A percentile compares a stretch with the other conserved stretches of the same genome.
These are phyloP conservation scores for Nitzschia inconspicua DNA, from an alignment of 108 stramenopile genomes.

Conservation along the genomic window DNA sequence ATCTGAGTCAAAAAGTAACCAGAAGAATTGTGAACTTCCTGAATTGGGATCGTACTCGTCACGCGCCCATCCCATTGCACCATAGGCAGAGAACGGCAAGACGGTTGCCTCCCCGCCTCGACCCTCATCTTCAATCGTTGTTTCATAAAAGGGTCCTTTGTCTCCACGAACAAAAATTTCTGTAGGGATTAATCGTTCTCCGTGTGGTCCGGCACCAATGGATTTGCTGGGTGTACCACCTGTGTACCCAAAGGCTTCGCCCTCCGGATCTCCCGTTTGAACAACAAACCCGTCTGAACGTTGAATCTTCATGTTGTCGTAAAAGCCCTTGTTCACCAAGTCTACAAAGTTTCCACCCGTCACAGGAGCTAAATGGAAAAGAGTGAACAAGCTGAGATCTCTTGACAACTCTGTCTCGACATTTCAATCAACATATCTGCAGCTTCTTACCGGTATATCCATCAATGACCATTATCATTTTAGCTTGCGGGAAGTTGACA, in stretches of 20 bases:
- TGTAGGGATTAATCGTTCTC: slow-evolving; percentile 88
- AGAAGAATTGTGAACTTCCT: slow-evolving; percentile 95
- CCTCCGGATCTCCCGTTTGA: slow-evolving; percentile 93
- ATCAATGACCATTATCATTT: slow-evolving; percentile 92
- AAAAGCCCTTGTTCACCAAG: slow-evolving; percentile 93
- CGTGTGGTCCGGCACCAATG: slow-evolving; percentile 74
- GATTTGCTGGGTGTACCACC: slow-evolving; percentile 66
- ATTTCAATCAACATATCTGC: no score
- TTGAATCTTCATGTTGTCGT: slow-evolving; percentile 93
- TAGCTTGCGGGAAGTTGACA: slow-evolving; percentile 70
- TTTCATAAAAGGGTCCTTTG: slow-evolving; percentile 88
- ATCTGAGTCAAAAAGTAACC: slow-evolving; percentile 95
- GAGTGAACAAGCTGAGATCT: neutral
- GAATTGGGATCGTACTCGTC: slow-evolving; percentile 93
- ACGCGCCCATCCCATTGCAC: slow-evolving; percentile 96
- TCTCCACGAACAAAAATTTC: slow-evolving; percentile 90
- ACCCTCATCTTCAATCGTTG: slow-evolving; percentile 93
- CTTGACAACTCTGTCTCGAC: no score
- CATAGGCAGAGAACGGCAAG: slow-evolving; percentile 89
- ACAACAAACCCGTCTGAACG: slow-evolving; percentile 97
- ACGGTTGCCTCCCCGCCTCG: slow-evolving; percentile 92
- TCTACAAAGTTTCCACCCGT: slow-evolving; percentile 94
- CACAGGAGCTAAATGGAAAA: slow-evolving; percentile 66
- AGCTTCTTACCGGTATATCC: slow-evolving; percentile 70
- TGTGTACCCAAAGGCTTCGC: slow-evolving; percentile 88